Evolutionary conservation across 768 basidiomycete species (phyloP).

Genomic region (Tulasnella sp.): DNA sequence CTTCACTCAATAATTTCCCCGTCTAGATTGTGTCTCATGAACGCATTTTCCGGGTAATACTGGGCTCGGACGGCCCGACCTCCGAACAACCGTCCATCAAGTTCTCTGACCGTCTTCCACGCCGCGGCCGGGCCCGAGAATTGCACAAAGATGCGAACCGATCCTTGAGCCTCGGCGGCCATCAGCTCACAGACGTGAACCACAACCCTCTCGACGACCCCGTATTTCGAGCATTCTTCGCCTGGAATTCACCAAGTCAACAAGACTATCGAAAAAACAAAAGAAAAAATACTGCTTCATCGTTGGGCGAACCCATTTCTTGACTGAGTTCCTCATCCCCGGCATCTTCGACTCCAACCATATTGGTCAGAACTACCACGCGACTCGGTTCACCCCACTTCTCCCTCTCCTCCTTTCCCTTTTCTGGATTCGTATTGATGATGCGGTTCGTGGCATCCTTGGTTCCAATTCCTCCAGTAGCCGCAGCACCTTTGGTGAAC

Average conservation of each 20-base stretch:
- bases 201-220: slow-evolving; percentile 85
- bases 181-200: slow-evolving; percentile 72
- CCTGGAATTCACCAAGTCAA: slow-evolving; percentile 44
- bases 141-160: slow-evolving; percentile 84
- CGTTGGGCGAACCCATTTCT: slow-evolving; percentile 68
- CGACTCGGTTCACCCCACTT: slow-evolving; percentile 85
- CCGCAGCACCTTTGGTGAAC: slow-evolving; percentile 29
- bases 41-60: slow-evolving; percentile 68
- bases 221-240: slow-evolving; percentile 88
- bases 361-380: slow-evolving; percentile 85
- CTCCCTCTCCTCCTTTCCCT: slow-evolving; percentile 68
- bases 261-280: too few species aligned
- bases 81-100: slow-evolving; percentile 90
- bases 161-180: slow-evolving; percentile 64
- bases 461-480: slow-evolving; percentile 41
- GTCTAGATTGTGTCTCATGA: not conserved
- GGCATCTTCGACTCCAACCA: slow-evolving; percentile 79
- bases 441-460: slow-evolving; percentile 54
- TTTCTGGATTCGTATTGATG: slow-evolving; percentile 86
- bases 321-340: slow-evolving; percentile 79
- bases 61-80: slow-evolving; percentile 77
- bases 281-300: not conserved
- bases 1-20: not conserved
- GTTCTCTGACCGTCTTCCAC: slow-evolving; percentile 91
- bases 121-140: slow-evolving; percentile 91